These are phyloP conservation scores for Geranium rotundifolium DNA, from an alignment of 345 rosid genomes.

Conservation along the genomic window DNA sequence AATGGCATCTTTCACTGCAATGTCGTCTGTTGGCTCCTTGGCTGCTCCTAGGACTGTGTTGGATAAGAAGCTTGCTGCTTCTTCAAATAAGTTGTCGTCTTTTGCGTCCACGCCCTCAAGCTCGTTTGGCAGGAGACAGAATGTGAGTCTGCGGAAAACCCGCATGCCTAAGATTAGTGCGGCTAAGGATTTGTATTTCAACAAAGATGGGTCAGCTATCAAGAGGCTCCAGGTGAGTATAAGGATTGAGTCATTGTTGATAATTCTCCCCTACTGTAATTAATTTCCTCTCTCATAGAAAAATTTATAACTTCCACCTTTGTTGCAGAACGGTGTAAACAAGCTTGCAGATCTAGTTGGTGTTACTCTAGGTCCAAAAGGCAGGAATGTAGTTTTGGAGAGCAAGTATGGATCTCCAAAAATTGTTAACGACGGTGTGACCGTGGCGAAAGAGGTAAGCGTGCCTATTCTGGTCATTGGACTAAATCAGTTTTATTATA, in stretches of 20 bases:
- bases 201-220: constrained; percentile 84
- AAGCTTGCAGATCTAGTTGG: constrained; percentile 97
- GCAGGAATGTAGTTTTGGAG: constrained; percentile 95
- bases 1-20: constrained; percentile 76
- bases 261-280: neutral
- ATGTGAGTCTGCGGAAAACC: constrained; percentile 34
- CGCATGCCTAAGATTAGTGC: constrained; percentile 49
- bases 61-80: constrained; percentile 46
- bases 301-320: neutral
- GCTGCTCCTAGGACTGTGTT: constrained; percentile 44
- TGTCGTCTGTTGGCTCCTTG: constrained; percentile 60
- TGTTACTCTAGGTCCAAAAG: constrained; percentile 93
- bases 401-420: constrained; percentile 98
- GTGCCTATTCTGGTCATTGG: neutral
- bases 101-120: constrained; percentile 51
- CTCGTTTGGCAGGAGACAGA: constrained; percentile 46
- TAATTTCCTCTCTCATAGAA: neutral
- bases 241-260: too few species aligned
- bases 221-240: constrained; percentile 74
- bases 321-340: constrained; percentile 77
- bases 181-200: constrained; percentile 91
- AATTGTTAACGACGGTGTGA: constrained; percentile 95
- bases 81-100: constrained; percentile 58
- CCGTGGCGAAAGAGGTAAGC: constrained; percentile 88
- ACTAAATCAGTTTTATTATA: too few species aligned